Conservation (phyloP, 2,329 filamentous ascomycete species). For the Ceratocystis papillata region DNA sequence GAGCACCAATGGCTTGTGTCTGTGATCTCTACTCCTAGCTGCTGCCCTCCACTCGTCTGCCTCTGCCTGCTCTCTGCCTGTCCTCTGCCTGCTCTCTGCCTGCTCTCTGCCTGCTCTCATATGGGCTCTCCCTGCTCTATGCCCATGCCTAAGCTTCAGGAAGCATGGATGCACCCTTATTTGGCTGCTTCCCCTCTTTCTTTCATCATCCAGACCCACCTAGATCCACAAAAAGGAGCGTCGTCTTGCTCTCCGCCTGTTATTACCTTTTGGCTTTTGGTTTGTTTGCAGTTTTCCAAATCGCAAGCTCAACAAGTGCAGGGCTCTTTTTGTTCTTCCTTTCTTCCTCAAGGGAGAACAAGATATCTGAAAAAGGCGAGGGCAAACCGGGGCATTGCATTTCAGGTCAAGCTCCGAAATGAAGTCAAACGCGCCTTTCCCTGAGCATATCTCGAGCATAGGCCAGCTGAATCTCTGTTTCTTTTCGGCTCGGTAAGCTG, state of each 20-base stretch:
- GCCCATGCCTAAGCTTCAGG: background rate
- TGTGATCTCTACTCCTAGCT: background rate
- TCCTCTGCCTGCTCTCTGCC: background rate
- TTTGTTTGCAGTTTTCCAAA: background rate
- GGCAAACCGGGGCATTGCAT: too few relatives aligned
- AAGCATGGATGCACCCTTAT: constrained; percentile 8
- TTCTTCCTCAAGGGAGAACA: too few relatives aligned
- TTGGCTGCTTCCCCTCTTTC: background rate
- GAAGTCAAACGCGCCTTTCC: too few relatives aligned
- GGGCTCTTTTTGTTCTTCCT: background rate
- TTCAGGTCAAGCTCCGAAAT: too few relatives aligned
- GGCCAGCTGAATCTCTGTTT: too few relatives aligned
- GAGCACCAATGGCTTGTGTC: background rate
- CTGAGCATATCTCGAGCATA: too few relatives aligned
- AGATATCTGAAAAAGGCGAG: too few relatives aligned
- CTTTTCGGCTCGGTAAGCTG: too few relatives aligned
- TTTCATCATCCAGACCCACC: background rate
- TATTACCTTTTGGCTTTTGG: background rate
- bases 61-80: background rate
- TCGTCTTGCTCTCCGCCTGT: background rate
- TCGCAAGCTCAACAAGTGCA: background rate
- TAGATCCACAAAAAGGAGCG: background rate
- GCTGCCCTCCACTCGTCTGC: background rate
- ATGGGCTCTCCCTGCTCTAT: constrained; percentile 3
- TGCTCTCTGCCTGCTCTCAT: background rate